Evolutionary conservation across 805 yeast genomes (phyloP).

Genomic region (Candida khao-thaluensis): DNA sequence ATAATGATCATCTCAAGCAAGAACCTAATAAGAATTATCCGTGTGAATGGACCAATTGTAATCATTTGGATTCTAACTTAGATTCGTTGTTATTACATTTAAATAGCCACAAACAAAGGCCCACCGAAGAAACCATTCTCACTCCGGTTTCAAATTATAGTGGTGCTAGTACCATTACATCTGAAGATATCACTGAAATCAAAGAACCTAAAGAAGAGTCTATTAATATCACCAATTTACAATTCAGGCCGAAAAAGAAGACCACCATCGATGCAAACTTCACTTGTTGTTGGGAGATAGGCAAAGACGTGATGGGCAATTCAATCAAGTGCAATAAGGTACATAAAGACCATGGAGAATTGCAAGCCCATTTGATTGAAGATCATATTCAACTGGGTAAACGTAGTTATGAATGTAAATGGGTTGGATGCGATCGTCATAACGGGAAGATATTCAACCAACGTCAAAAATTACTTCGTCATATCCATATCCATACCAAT

Average conservation of each 20-base stretch:
- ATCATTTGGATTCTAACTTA: constrained; percentile 52
- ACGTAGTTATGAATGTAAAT: constrained; percentile 64
- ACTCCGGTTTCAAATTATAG: constrained; percentile 7
- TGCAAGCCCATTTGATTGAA: constrained; percentile 68
- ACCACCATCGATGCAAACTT: constrained; percentile 27
- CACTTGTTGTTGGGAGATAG: constrained; percentile 47
- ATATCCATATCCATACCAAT: constrained; percentile 84
- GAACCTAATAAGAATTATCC: constrained; percentile 23
- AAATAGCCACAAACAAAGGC: constrained; percentile 25
- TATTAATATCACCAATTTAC: constrained; percentile 34
- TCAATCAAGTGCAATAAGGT: constrained; percentile 47
- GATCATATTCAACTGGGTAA: constrained; percentile 76
- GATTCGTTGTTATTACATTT: constrained; percentile 58
- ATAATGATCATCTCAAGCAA: constrained; percentile 49
- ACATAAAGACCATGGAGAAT: constrained; percentile 55
- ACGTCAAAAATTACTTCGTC: constrained; percentile 82
- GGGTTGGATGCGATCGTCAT: constrained; percentile 75
- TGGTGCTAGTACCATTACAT: constrained; percentile 4
- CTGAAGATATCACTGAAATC: not conserved
- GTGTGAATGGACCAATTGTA: constrained; percentile 81
- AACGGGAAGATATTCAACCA: constrained; percentile 64
- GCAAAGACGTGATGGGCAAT: constrained; percentile 25
- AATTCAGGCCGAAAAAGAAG: constrained; percentile 28
- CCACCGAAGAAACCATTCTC: not conserved
- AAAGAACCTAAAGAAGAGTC: constrained; percentile 1